These are phyloP conservation scores for Cladosporium sp. DNA, from an alignment of 2,329 filamentous ascomycete species.

Conservation along the genomic window DNA sequence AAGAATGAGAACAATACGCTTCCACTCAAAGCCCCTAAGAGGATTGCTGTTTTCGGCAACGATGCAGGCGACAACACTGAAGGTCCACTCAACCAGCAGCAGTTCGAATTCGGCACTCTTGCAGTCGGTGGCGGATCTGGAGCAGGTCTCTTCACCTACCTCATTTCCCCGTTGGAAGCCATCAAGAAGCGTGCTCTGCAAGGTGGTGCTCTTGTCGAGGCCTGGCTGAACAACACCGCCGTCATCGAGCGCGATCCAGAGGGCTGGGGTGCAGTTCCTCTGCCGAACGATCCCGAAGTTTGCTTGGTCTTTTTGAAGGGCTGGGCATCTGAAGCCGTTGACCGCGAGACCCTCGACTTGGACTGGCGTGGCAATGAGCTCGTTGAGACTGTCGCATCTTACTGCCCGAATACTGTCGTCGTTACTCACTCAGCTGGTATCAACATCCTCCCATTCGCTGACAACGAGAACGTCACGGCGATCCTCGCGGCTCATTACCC, in stretches of 20 bases:
- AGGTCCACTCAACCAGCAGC: slow-evolving; percentile 48
- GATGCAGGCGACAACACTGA: slow-evolving; percentile 53
- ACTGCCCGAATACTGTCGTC: slow-evolving; percentile 34
- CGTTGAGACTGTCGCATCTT: slow-evolving; percentile 37
- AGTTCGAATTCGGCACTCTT: slow-evolving; percentile 49
- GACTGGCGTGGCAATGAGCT: slow-evolving; percentile 41
- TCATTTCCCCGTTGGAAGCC: slow-evolving; percentile 39
- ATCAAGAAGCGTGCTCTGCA: slow-evolving; percentile 30
- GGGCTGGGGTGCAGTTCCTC: slow-evolving; percentile 23
- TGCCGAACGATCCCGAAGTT: slow-evolving; percentile 36
- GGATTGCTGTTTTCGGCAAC: slow-evolving; percentile 37
- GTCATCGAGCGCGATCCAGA: slow-evolving; percentile 27
- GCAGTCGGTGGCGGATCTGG: slow-evolving; percentile 39
- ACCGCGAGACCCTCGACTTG: slow-evolving; percentile 44
- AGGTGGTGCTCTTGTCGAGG: slow-evolving; percentile 46
- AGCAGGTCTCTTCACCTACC: slow-evolving; percentile 34
- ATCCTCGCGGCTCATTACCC: slow-evolving; percentile 40
- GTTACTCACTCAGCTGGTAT: slow-evolving; percentile 43
- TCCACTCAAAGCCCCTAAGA: slow-evolving; percentile 45
- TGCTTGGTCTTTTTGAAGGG: slow-evolving; percentile 57
- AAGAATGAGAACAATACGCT: slow-evolving; percentile 60
- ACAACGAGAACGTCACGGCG: slow-evolving; percentile 40
- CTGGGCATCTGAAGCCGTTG: slow-evolving; percentile 43
- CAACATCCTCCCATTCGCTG: slow-evolving; percentile 39
- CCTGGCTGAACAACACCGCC: slow-evolving; percentile 35